Evolutionary conservation across 805 yeast species (phyloP).

Genomic region (Wickerhamomyces rabaulensis): DNA sequence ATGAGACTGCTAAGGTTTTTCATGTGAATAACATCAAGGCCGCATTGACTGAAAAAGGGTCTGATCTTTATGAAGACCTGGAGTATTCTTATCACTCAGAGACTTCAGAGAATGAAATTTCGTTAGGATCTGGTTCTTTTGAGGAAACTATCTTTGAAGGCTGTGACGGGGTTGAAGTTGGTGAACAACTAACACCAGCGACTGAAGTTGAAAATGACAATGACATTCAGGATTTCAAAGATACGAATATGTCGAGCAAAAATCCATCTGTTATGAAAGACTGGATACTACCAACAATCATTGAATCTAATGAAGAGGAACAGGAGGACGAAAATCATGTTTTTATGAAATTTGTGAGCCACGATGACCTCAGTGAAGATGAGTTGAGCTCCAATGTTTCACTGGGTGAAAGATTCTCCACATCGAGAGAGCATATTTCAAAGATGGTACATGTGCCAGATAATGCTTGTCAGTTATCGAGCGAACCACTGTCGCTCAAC

Average conservation of each 20-base stretch:
- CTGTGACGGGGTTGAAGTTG: neutral
- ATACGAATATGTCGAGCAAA: neutral
- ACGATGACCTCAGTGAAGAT: neutral
- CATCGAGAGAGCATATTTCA: neutral
- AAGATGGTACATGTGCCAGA: neutral
- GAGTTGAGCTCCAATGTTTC: neutral
- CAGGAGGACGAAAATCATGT: neutral
- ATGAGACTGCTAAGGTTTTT: neutral
- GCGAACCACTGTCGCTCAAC: neutral
- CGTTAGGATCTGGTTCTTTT: neutral
- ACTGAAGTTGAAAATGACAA: neutral
- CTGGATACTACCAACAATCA: neutral
- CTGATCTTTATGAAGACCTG: neutral
- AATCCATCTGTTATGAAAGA: too few species aligned
- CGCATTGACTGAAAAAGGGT: neutral
- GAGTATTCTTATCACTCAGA: neutral
- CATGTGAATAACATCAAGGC: too few species aligned
- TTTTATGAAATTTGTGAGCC: neutral
- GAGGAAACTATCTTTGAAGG: neutral
- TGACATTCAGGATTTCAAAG: too few species aligned
- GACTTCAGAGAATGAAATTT: neutral
- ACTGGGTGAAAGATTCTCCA: neutral
- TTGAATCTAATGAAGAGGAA: neutral
- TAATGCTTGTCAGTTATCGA: neutral
- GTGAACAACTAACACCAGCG: neutral